These are phyloP conservation scores for Hyphopichia buzzinii DNA, from an alignment of 1,139 yeast species.

Conservation along the genomic window DNA sequence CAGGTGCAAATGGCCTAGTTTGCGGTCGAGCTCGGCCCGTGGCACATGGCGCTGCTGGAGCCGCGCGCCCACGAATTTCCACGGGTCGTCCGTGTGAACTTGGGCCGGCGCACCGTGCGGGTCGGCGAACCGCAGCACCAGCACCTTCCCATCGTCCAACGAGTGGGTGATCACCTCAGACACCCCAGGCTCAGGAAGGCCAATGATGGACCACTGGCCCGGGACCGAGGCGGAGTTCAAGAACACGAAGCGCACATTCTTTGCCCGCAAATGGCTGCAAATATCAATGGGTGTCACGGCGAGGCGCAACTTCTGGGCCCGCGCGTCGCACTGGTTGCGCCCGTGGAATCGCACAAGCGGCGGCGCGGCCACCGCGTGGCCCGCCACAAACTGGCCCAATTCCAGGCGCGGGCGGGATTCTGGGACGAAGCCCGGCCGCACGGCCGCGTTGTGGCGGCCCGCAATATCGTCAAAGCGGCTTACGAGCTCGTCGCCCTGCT, in stretches of 20 bases:
- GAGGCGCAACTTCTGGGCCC: slow-evolving; percentile 7
- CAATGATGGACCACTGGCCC: slow-evolving; percentile 87
- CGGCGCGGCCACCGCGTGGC: background rate
- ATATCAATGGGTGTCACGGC: slow-evolving; percentile 37
- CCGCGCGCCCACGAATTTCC: background rate
- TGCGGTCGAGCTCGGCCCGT: slow-evolving; percentile 4
- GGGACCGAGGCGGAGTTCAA: slow-evolving; percentile 77
- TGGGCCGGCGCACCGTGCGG: background rate
- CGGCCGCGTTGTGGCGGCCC: slow-evolving; percentile 25
- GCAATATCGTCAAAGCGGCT: slow-evolving; percentile 64
- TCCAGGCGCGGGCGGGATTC: background rate
- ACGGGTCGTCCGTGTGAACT: no score
- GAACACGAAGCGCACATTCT: slow-evolving; percentile 45
- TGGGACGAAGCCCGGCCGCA: slow-evolving; percentile 9
- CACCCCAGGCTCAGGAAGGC: slow-evolving; percentile 52
- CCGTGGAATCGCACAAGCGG: no score
- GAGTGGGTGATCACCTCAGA: slow-evolving; percentile 71
- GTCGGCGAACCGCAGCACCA: background rate
- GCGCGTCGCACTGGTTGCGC: background rate
- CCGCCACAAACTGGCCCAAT: background rate
- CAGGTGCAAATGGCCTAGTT: slow-evolving; percentile 9
- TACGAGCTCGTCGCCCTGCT: slow-evolving; percentile 57
- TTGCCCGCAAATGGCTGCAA: slow-evolving; percentile 42
- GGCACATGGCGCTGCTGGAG: background rate
- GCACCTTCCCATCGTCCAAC: slow-evolving; percentile 25